Evolutionary conservation across 345 rosid genomes (phyloP).

Genomic region (Murraya paniculata): DNA sequence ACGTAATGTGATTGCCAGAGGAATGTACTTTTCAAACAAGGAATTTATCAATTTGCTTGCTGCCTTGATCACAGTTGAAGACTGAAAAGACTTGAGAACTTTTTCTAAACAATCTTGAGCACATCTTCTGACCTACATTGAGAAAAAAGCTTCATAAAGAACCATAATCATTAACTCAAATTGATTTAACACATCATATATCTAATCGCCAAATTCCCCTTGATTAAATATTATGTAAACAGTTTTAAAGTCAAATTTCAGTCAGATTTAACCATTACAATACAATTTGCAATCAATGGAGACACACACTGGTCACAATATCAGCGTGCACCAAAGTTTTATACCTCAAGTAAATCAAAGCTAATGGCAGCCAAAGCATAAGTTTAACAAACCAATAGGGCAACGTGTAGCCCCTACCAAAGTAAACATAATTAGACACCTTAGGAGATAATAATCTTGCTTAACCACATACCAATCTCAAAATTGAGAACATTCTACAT

Average conservation of each 20-base stretch:
- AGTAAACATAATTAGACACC: background rate
- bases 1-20: slow-evolving; percentile 31
- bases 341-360: background rate
- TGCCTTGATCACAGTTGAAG: slow-evolving; percentile 47
- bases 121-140: slow-evolving; percentile 67
- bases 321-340: background rate
- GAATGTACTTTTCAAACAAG: slow-evolving; percentile 40
- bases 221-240: slow-evolving; percentile 5
- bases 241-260: background rate
- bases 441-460: background rate
- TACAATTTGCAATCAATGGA: background rate
- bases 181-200: background rate
- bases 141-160: background rate
- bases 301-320: background rate
- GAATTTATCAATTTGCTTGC: slow-evolving; percentile 59
- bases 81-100: slow-evolving; percentile 43
- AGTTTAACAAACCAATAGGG: background rate
- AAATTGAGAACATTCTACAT: background rate
- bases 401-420: background rate
- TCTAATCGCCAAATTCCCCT: background rate
- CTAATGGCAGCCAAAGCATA: background rate
- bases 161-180: slow-evolving; percentile 5
- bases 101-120: slow-evolving; percentile 79
- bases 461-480: background rate
- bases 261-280: background rate